Evolutionary conservation across 164 flowering plant species (phyloP).

Genomic region (Vitis rupestris): DNA sequence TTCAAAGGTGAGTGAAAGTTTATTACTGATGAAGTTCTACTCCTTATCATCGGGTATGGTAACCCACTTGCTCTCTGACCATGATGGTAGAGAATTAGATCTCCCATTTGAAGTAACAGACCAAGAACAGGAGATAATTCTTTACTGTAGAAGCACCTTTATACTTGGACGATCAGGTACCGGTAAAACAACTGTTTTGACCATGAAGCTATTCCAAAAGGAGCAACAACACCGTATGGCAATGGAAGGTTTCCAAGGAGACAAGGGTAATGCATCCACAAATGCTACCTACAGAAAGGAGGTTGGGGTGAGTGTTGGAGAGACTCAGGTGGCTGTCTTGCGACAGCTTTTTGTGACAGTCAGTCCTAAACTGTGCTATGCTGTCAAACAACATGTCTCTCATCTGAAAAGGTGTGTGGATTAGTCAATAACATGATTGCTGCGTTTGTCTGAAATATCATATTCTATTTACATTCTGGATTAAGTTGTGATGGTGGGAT

Average conservation of each 20-base stretch:
- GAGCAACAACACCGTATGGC: conserved; percentile 45
- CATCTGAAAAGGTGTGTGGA: conserved; percentile 55
- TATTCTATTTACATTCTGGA: no score
- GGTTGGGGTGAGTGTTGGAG: conserved; percentile 5
- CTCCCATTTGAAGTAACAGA: conserved; percentile 84
- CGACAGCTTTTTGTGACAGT: conserved; percentile 85
- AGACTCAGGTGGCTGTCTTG: conserved; percentile 18
- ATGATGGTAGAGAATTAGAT: conserved; percentile 57
- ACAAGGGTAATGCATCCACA: background rate
- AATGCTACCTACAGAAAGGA: conserved; percentile 2
- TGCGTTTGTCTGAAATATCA: background rate
- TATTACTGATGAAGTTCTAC: conserved; percentile 81
- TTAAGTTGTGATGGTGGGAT: no score
- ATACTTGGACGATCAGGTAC: conserved; percentile 87
- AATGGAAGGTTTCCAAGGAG: conserved; percentile 26
- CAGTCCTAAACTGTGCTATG: conserved; percentile 69
- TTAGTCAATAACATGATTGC: background rate
- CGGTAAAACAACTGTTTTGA: conserved; percentile 81
- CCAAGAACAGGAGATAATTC: conserved; percentile 58
- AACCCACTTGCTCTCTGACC: conserved; percentile 57
- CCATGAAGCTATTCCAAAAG: conserved; percentile 61
- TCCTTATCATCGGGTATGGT: conserved; percentile 57
- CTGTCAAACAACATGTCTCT: conserved; percentile 57
- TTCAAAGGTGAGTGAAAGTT: conserved; percentile 68
- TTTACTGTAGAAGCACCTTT: conserved; percentile 48